A percentile compares a stretch with the other conserved stretches of the same genome.
Conservation (phyloP, 768 basidiomycete genomes). For the Boletus rufocinnamomeus region DNA sequence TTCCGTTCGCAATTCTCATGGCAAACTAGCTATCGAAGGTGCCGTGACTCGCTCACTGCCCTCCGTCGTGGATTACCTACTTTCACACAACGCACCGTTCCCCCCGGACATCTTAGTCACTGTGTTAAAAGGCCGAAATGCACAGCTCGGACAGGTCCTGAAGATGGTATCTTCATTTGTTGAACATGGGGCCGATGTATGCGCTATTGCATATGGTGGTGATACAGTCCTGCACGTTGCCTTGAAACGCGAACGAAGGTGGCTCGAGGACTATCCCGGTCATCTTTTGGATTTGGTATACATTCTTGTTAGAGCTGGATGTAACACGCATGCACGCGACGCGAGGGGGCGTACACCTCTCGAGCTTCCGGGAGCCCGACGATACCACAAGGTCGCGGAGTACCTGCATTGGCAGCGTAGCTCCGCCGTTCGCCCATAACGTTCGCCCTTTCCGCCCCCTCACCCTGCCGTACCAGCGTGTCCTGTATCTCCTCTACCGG, state of each 20-base stretch:
- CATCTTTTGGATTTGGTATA: neutral
- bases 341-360: neutral
- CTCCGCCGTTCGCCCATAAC: too few species aligned
- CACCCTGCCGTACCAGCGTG: too few species aligned
- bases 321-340: neutral
- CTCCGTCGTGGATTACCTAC: neutral
- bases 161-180: neutral
- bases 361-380: neutral
- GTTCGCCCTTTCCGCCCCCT: too few species aligned
- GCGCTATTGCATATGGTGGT: neutral
- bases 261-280: too few species aligned
- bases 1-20: neutral
- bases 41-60: neutral
- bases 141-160: accelerated
- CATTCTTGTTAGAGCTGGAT: neutral
- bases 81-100: neutral
- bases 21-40: neutral
- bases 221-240: neutral
- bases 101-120: neutral
- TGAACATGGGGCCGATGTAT: neutral
- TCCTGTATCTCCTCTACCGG: too few species aligned
- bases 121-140: neutral
- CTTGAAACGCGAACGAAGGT: neutral
- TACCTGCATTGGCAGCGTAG: neutral
- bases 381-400: neutral